These are phyloP conservation scores for Carex myosuroides DNA, from an alignment of 176 grass and related monocot species.

Conservation along the genomic window DNA sequence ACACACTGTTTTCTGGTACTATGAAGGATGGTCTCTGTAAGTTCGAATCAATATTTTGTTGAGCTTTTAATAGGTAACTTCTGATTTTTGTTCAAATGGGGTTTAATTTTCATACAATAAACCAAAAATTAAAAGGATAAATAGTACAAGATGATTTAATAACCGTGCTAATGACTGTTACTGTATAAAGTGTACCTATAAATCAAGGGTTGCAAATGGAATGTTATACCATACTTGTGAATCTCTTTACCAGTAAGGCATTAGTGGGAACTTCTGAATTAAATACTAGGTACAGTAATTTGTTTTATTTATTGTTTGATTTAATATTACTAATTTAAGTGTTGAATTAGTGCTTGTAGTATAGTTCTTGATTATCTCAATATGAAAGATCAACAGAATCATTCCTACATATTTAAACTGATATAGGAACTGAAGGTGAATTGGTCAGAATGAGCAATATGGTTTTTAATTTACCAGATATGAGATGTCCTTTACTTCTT, in stretches of 20 bases:
- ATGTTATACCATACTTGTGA: not conserved
- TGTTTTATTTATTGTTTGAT: not conserved
- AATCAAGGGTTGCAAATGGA: too few relatives aligned
- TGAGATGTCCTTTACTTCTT: conserved; percentile 36
- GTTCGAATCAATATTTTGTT: not conserved
- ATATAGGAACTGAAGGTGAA: not conserved
- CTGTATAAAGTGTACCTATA: not conserved
- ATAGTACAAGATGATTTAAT: not conserved
- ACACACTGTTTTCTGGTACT: not conserved
- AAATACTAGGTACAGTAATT: not conserved
- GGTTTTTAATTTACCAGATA: conserved; percentile 32
- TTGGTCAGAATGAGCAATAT: not conserved
- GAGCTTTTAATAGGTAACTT: not conserved
- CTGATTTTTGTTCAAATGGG: not conserved
- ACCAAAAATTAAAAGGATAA: not conserved
- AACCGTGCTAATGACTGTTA: not conserved
- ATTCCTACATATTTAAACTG: not conserved
- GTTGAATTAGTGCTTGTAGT: not conserved
- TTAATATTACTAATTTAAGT: not conserved
- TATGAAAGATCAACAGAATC: not conserved
- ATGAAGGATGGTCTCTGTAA: not conserved
- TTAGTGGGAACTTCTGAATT: not conserved
- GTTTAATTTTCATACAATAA: not conserved
- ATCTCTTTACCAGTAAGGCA: not conserved
- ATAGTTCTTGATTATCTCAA: not conserved